Evolutionary conservation across 1,139 yeast species (phyloP).

Genomic region (Nematodospora anomalae): DNA sequence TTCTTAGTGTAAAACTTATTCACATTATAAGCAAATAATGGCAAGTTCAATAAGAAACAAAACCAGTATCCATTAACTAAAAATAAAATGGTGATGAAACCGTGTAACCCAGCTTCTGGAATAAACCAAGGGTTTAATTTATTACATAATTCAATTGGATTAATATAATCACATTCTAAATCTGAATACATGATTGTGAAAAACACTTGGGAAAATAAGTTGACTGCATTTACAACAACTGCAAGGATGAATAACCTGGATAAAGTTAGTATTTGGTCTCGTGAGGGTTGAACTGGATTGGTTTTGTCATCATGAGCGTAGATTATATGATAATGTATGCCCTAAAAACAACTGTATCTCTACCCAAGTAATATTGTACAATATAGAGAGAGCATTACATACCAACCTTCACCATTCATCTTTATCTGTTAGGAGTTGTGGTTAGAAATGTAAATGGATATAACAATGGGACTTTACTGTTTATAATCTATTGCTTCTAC

Average conservation of each 20-base stretch:
- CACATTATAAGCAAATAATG: constrained; percentile 79
- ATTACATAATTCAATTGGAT: constrained; percentile 95
- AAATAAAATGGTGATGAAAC: constrained; percentile 65
- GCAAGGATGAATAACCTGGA: constrained; percentile 74
- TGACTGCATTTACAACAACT: constrained; percentile 81
- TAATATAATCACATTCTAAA: constrained; percentile 91
- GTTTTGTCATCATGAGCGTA: not conserved
- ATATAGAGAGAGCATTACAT: too few relatives aligned
- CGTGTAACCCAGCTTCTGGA: constrained; percentile 91
- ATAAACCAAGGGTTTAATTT: constrained; percentile 84
- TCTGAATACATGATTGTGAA: constrained; percentile 93
- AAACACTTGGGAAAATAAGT: constrained; percentile 86
- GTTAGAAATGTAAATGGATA: not conserved
- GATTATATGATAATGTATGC: not conserved
- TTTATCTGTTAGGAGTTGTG: constrained; percentile 1
- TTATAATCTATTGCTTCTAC: constrained; percentile 16
- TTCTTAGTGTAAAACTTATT: constrained; percentile 74
- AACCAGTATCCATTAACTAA: constrained; percentile 93
- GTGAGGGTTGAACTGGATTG: not conserved
- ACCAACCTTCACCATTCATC: constrained; percentile 17
- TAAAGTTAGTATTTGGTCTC: not conserved
- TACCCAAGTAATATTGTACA: too few relatives aligned
- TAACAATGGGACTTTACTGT: not conserved
- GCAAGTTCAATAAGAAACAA: constrained; percentile 81
- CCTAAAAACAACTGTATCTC: not conserved